A percentile compares a stretch with the other conserved stretches of the same genome.
phyloP scores from a whole-genome alignment of 306 rosid species.

The Rosa chinensis region DNA sequence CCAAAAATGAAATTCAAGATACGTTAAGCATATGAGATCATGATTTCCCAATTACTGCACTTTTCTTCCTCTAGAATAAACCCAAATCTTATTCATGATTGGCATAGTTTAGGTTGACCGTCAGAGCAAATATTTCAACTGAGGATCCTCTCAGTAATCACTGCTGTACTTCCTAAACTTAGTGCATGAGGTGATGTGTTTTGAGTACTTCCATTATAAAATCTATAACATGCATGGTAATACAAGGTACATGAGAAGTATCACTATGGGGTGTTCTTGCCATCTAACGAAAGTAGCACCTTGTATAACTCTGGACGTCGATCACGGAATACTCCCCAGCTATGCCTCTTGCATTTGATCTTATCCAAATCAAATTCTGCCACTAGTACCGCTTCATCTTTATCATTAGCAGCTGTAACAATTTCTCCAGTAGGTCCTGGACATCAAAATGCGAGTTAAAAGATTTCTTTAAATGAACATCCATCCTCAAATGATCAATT shows the following conservation, averaged over 20 bases:
- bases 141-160: neutral
- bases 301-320: slow-evolving; percentile 89
- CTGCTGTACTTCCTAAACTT: slow-evolving; percentile 3
- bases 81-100: neutral
- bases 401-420: slow-evolving; percentile 70
- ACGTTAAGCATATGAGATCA: neutral
- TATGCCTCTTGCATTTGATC: slow-evolving; percentile 70
- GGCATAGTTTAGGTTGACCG: neutral
- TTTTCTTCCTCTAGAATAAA: neutral
- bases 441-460: slow-evolving; percentile 14
- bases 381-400: slow-evolving; percentile 74
- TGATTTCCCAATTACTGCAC: neutral
- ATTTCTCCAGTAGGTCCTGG: slow-evolving; percentile 95
- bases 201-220: slow-evolving; percentile 2
- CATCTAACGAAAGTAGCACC: slow-evolving; percentile 76
- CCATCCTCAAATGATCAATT: neutral
- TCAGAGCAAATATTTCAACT: neutral
- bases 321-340: slow-evolving; percentile 93
- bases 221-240: slow-evolving; percentile 8
- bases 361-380: slow-evolving; percentile 75
- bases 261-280: slow-evolving; percentile 31
- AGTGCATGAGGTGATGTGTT: slow-evolving; percentile 23
- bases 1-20: neutral
- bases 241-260: neutral
- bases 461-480: neutral